Evolutionary conservation across 768 basidiomycete species (phyloP).

Genomic region (Naganishia vaughanmartiniae): DNA sequence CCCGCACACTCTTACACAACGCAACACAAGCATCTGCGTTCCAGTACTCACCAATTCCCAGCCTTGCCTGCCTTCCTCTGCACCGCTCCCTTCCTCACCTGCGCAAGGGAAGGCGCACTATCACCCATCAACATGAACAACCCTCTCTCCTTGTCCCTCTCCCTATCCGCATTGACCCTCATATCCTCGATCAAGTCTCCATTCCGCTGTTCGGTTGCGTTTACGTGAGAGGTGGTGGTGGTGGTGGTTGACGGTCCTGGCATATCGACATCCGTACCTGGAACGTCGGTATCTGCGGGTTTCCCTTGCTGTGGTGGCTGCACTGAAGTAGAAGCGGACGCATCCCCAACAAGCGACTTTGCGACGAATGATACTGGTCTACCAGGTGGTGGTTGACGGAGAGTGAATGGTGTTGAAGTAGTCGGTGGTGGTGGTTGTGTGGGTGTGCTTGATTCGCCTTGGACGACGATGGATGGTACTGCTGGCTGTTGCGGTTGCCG

Average conservation of each 20-base stretch:
- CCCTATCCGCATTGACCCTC: too few relatives aligned
- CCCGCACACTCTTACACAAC: neutral
- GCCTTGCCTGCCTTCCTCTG: conserved; percentile 27
- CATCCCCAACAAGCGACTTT: neutral
- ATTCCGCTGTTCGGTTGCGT: conserved; percentile 64
- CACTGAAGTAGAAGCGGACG: neutral
- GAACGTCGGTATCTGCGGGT: too few relatives aligned
- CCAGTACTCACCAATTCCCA: conserved; percentile 53
- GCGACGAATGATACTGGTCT: neutral
- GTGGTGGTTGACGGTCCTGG: too few relatives aligned
- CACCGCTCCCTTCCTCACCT: conserved; percentile 37
- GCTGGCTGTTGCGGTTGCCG: neutral
- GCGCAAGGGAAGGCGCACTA: conserved; percentile 75
- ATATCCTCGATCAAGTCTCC: neutral
- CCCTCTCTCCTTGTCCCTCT: conserved; percentile 62
- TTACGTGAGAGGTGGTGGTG: too few relatives aligned
- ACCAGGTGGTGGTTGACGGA: conserved; percentile 15
- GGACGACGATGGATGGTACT: neutral
- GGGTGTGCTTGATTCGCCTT: neutral
- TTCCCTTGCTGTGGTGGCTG: neutral
- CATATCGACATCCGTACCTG: too few relatives aligned
- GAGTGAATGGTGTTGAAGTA: neutral
- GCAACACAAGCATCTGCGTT: too few relatives aligned
- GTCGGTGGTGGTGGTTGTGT: neutral
- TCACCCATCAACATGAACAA: conserved; percentile 93